Base-by-base conservation (phyloP, 139 green algal genomes). In the Ettlia oleoabundans region DNA sequence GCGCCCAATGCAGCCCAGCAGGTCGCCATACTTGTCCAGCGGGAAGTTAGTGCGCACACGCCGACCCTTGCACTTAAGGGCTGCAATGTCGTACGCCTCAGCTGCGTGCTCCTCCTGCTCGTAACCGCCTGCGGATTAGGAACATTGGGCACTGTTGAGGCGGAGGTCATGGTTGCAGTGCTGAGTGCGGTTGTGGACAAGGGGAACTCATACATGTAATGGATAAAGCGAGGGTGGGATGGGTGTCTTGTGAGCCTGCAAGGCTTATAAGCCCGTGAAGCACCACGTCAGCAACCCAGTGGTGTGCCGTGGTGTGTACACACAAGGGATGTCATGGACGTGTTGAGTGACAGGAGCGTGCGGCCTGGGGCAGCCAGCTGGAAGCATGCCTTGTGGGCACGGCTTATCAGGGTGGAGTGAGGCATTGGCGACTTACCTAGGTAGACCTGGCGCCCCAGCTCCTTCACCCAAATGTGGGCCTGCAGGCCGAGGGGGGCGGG, bases 51-150 rank as follows among this genome's bases (percentile, higher is more conserved):
- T 97, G 52, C 89, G 92, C 26, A 86, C 89, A 21, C 67, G 69
- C 21, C 43, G 33, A 10, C 94, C 92, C 85, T 96, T 97, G 83
- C 75, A 86, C 86, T 97, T 97, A 63, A 97, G 84, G 13, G 92
- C 92, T 7, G 93, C 94, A 70, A 97, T 93, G 85, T 98, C 95
- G 73, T 96, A 98, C 0, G 94, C 95, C 85, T 98, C 95, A 1
- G 95, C 95, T 28, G 95, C 95, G 63, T 96, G 93, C 66, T 95
- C 95, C 87, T 98, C 95, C 21, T 91, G 75, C 84, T 83, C 78
- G n/a, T 78, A 78, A 1, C 64, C 77, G 6, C 67, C 47, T 80
- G 72, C 35, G 15, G 47, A n/a, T n/a, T n/a, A n/a, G n/a, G n/a
- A n/a, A n/a, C n/a, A n/a, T n/a, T n/a, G n/a, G n/a, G n/a, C n/a